These are phyloP conservation scores for Leucogyrophana mollusca DNA, from an alignment of 768 basidiomycete genomes.

Conservation along the genomic window DNA sequence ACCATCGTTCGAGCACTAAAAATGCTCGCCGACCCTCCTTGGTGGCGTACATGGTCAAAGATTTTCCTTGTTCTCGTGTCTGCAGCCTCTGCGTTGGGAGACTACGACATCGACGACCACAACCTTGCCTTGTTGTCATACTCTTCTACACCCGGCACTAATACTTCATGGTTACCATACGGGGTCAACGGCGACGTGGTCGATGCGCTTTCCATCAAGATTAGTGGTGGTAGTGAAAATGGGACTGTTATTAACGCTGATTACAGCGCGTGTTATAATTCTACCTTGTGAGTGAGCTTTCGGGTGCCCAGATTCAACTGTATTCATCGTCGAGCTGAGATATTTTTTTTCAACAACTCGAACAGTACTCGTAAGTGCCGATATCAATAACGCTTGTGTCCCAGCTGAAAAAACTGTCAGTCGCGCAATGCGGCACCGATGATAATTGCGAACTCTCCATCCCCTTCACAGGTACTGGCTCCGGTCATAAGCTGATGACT, in stretches of 20 bases:
- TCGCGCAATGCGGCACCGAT: slow-evolving; percentile 8
- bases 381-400: background rate
- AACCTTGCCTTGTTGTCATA: slow-evolving; percentile 15
- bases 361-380: slow-evolving; percentile 17
- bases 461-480: slow-evolving; percentile 17
- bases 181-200: slow-evolving; percentile 1
- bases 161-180: slow-evolving; percentile 11
- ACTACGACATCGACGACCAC: slow-evolving; percentile 23
- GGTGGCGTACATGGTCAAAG: no score
- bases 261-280: slow-evolving; percentile 26
- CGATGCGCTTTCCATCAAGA: slow-evolving; percentile 13
- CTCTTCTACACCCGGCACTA: slow-evolving; percentile 16
- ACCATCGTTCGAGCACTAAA: no score
- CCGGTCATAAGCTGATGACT: background rate
- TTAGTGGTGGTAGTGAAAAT: slow-evolving; percentile 14
- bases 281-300: background rate
- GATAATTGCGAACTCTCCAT: slow-evolving; percentile 17
- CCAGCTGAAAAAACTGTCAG: slow-evolving; percentile 4
- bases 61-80: slow-evolving; percentile 8
- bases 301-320: no score
- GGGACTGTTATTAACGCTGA: slow-evolving; percentile 16
- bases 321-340: no score
- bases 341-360: background rate
- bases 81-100: slow-evolving; percentile 13
- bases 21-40: no score